Evolutionary conservation across 257 asterid genomes (phyloP).

Genomic region (Nemophila menziesii): DNA sequence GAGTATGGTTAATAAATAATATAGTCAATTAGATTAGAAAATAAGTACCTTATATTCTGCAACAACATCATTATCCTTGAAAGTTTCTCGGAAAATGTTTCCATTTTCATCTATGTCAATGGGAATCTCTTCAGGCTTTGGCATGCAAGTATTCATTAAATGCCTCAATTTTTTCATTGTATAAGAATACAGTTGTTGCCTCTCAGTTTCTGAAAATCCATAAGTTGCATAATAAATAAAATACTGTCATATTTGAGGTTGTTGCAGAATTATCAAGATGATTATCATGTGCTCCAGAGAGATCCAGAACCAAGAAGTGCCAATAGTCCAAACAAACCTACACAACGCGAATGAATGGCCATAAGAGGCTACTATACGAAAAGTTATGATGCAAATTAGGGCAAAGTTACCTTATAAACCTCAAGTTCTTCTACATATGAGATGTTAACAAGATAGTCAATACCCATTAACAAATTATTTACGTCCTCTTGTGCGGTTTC

Average conservation of each 20-base stretch:
- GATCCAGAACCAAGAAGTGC: conserved; percentile 75
- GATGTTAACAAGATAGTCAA: conserved; percentile 76
- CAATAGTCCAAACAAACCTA: conserved; percentile 98
- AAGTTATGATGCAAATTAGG: no score
- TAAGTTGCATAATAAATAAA: conserved; percentile 50
- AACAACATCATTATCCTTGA: no score
- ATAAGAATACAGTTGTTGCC: conserved; percentile 86
- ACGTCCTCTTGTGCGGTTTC: conserved; percentile 71
- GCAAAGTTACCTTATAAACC: conserved; percentile 69
- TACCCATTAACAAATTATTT: conserved; percentile 57
- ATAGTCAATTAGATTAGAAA: background rate
- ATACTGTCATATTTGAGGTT: conserved; percentile 57
- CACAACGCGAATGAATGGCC: conserved; percentile 3
- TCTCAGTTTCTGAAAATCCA: conserved; percentile 63
- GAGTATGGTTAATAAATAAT: no score
- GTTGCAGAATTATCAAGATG: conserved; percentile 51
- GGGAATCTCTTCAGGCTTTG: conserved; percentile 94
- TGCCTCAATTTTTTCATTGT: no score
- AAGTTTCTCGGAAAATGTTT: conserved; percentile 90
- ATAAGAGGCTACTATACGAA: background rate
- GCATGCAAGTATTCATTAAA: no score
- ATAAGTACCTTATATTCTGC: no score
- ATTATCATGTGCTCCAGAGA: conserved; percentile 87
- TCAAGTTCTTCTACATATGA: conserved; percentile 95
- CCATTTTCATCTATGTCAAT: conserved; percentile 97